phyloP scores from a whole-genome alignment of 1,139 yeast genomes.

The Blastobotrys persicus region DNA sequence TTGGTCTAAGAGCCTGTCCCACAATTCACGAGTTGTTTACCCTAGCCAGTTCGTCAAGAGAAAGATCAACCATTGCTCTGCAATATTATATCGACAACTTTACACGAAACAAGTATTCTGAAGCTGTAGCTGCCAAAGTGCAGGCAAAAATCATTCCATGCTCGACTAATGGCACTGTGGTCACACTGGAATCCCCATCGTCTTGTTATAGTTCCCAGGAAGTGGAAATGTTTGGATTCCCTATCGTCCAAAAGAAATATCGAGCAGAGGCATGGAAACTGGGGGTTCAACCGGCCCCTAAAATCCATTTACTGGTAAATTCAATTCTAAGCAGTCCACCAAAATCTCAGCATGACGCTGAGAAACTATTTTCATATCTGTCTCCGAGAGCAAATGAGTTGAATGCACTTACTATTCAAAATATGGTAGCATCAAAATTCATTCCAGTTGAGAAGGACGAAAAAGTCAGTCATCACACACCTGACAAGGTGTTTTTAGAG shows the following conservation, averaged over 20 bases:
- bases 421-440: conserved; percentile 13
- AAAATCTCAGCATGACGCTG: conserved; percentile 24
- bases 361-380: conserved; percentile 34
- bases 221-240: conserved; percentile 34
- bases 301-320: conserved; percentile 25
- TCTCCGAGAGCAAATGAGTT: conserved; percentile 22
- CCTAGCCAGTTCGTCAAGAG: conserved; percentile 16
- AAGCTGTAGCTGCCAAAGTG: conserved; percentile 18
- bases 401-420: conserved; percentile 12
- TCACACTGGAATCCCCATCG: conserved; percentile 26
- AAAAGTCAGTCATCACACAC: conserved; percentile 23
- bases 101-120: conserved; percentile 28
- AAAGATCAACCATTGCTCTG: conserved; percentile 30
- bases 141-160: conserved; percentile 30
- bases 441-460: conserved; percentile 14
- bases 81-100: conserved; percentile 32
- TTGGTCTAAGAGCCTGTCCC: conserved; percentile 38
- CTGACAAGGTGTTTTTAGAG: conserved; percentile 29
- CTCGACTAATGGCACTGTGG: conserved; percentile 8
- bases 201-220: conserved; percentile 31
- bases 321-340: conserved; percentile 31
- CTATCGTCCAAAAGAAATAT: conserved; percentile 31
- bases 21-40: conserved; percentile 28
- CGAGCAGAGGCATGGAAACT: conserved; percentile 33
- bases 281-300: conserved; percentile 36